These are phyloP conservation scores for Aspergillus transmontanensis DNA, from an alignment of 2,329 filamentous ascomycete species.

Conservation along the genomic window DNA sequence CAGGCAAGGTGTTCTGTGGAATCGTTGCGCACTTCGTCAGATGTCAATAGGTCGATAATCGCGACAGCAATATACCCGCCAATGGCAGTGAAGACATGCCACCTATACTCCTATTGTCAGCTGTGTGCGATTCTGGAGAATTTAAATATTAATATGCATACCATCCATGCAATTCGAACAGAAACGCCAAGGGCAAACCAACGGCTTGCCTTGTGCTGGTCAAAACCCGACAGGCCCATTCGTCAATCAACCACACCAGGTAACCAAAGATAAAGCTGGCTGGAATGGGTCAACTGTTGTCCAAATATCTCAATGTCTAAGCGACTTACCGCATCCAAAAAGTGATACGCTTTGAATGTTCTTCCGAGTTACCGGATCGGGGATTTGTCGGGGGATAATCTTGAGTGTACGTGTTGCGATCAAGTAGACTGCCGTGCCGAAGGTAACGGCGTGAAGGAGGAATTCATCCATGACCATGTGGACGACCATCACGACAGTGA, in stretches of 20 bases:
- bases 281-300: slow-evolving; percentile 13
- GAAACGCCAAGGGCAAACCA: slow-evolving; percentile 42
- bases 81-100: slow-evolving; percentile 47
- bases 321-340: slow-evolving; percentile 29
- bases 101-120: slow-evolving; percentile 31
- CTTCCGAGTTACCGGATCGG: slow-evolving; percentile 26
- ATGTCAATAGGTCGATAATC: slow-evolving; percentile 41
- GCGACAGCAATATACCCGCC: slow-evolving; percentile 46
- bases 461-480: slow-evolving; percentile 51
- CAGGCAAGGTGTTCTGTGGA: slow-evolving; percentile 35
- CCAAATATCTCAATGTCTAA: not conserved
- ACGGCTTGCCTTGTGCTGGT: slow-evolving; percentile 29
- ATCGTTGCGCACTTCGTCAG: slow-evolving; percentile 36
- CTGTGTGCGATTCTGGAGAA: no score
- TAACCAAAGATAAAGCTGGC: slow-evolving; percentile 44
- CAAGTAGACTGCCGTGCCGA: slow-evolving; percentile 38
- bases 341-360: slow-evolving; percentile 22
- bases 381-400: slow-evolving; percentile 37
- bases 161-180: slow-evolving; percentile 49
- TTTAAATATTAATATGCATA: slow-evolving; percentile 22
- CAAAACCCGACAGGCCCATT: slow-evolving; percentile 36
- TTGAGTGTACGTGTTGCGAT: slow-evolving; percentile 35
- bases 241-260: slow-evolving; percentile 44
- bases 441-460: slow-evolving; percentile 41
- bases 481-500: slow-evolving; percentile 41